A percentile compares a stretch with the other conserved stretches of the same genome.
These are phyloP conservation scores for Dothistroma septosporum DNA, from an alignment of 2,329 filamentous ascomycete genomes.

Conservation along the genomic window DNA sequence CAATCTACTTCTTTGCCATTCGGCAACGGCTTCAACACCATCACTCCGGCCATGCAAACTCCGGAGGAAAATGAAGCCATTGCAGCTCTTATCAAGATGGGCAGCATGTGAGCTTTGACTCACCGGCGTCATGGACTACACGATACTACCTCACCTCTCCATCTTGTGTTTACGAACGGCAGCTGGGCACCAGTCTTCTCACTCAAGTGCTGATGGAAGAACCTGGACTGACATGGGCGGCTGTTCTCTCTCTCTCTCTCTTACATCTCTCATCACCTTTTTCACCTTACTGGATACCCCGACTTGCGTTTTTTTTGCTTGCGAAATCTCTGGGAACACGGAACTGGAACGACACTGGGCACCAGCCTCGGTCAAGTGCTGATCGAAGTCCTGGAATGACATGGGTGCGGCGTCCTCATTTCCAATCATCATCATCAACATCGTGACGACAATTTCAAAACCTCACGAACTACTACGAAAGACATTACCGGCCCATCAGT, in stretches of 20 bases:
- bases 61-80: slow-evolving; percentile 77
- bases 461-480: slow-evolving; percentile 1
- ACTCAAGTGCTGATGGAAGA: slow-evolving; percentile 38
- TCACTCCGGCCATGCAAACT: slow-evolving; percentile 37
- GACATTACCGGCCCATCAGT: slow-evolving; percentile 1
- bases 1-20: slow-evolving; percentile 26
- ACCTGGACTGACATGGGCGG: slow-evolving; percentile 39
- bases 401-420: slow-evolving; percentile 33
- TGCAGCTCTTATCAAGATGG: slow-evolving; percentile 74
- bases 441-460: slow-evolving; percentile 2
- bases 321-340: slow-evolving; percentile 9
- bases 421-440: slow-evolving; percentile 8
- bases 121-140: slow-evolving; percentile 13
- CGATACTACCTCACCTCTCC: slow-evolving; percentile 7
- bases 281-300: slow-evolving; percentile 9
- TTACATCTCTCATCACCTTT: slow-evolving; percentile 8
- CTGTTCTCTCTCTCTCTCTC: slow-evolving; percentile 24
- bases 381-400: slow-evolving; percentile 37
- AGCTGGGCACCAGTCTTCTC: slow-evolving; percentile 35
- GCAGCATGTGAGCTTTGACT: slow-evolving; percentile 53
- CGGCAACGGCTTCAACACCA: slow-evolving; percentile 9
- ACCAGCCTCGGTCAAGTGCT: slow-evolving; percentile 38
- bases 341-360: slow-evolving; percentile 32
- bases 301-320: slow-evolving; percentile 7
- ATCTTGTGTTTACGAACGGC: slow-evolving; percentile 28